phyloP scores from a whole-genome alignment of 2,329 filamentous ascomycete species.

The Alternaria tenuissima region DNA sequence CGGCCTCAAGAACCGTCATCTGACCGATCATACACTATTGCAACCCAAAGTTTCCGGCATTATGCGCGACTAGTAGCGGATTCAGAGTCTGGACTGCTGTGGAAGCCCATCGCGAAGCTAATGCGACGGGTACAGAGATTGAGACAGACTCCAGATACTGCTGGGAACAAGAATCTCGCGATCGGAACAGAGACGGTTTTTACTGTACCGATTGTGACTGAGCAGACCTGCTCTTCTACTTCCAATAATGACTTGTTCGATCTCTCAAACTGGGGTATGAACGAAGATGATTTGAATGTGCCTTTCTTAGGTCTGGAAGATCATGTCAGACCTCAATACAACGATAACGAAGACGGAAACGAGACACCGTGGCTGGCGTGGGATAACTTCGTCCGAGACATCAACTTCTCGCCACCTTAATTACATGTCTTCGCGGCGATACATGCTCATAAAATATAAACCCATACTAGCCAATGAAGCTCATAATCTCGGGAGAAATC shows the following conservation, averaged over 20 bases:
- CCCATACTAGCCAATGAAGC: too few relatives aligned
- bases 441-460: neutral
- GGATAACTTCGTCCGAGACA: neutral
- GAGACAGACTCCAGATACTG: neutral
- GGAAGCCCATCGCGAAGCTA: neutral
- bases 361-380: neutral
- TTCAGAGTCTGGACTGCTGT: neutral
- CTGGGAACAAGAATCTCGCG: neutral
- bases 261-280: neutral
- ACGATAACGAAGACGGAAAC: neutral
- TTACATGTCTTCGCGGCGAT: neutral
- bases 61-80: neutral
- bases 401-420: neutral
- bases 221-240: neutral
- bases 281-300: neutral
- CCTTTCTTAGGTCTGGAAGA: neutral
- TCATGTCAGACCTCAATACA: neutral
- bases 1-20: neutral
- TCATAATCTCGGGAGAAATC: neutral
- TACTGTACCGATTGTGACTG: neutral
- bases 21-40: neutral
- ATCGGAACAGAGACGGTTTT: neutral
- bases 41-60: neutral
- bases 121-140: neutral
- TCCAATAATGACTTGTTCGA: neutral